These are phyloP conservation scores for Monilinia fructicola DNA, from an alignment of 2,329 filamentous ascomycete genomes.

Conservation along the genomic window DNA sequence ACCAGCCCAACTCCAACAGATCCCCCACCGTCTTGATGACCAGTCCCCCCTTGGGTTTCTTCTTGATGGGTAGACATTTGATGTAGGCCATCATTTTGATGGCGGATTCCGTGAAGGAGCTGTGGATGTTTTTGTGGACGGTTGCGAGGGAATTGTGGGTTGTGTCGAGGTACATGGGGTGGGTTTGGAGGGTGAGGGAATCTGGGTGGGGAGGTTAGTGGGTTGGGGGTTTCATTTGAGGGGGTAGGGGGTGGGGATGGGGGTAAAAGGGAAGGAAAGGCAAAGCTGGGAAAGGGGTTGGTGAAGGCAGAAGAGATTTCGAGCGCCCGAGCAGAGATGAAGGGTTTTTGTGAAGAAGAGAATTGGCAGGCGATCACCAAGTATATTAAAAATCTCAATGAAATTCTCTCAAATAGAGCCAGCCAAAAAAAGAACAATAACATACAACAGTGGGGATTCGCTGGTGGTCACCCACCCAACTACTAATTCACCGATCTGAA, in stretches of 20 bases:
- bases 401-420: background rate
- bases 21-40: constrained; percentile 45
- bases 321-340: background rate
- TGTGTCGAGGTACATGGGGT: constrained; percentile 81
- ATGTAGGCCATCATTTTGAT: constrained; percentile 68
- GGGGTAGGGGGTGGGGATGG: no score
- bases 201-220: constrained; percentile 42
- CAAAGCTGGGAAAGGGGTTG: background rate
- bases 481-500: constrained; percentile 22
- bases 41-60: constrained; percentile 58
- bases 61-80: constrained; percentile 55
- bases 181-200: constrained; percentile 80
- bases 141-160: constrained; percentile 68
- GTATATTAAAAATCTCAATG: background rate
- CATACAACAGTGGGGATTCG: constrained; percentile 21
- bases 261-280: background rate
- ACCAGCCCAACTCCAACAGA: constrained; percentile 33
- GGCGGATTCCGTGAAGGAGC: constrained; percentile 74
- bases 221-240: background rate
- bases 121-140: constrained; percentile 71
- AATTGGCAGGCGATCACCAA: background rate
- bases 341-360: background rate
- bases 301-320: background rate
- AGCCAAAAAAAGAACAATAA: background rate
- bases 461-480: constrained; percentile 22